Conservation (phyloP, 495 filamentous ascomycete species). For the Trichocladium antarcticum region DNA sequence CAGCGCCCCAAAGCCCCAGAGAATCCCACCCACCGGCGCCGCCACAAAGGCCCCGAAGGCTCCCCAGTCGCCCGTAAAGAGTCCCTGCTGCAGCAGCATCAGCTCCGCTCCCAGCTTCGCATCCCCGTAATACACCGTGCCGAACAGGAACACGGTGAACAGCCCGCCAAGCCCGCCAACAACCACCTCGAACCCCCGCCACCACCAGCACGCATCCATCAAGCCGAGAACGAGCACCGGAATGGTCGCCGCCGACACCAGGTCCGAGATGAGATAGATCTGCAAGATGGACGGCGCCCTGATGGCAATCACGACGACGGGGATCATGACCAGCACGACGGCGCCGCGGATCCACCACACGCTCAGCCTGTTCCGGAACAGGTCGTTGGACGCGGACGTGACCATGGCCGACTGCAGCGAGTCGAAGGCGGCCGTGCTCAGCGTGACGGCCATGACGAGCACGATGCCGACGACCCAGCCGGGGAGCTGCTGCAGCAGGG, state of each 20-base stretch:
- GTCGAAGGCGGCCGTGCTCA: slow-evolving; percentile 65
- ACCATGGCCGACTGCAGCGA: slow-evolving; percentile 67
- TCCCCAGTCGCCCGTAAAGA: slow-evolving; percentile 63
- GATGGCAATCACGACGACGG: slow-evolving; percentile 57
- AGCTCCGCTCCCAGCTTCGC: slow-evolving; percentile 52
- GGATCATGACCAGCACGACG: slow-evolving; percentile 58
- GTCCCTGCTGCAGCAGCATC: slow-evolving; percentile 54
- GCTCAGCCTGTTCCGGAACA: slow-evolving; percentile 65
- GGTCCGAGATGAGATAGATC: slow-evolving; percentile 67
- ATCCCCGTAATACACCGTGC: slow-evolving; percentile 56
- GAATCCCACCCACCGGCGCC: slow-evolving; percentile 57
- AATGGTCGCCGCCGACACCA: slow-evolving; percentile 58
- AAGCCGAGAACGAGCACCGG: slow-evolving; percentile 58
- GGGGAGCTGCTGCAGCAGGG: slow-evolving; percentile 56
- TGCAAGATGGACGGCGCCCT: slow-evolving; percentile 59
- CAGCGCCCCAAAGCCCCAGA: slow-evolving; percentile 55
- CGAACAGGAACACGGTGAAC: slow-evolving; percentile 64
- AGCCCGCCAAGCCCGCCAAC: slow-evolving; percentile 61
- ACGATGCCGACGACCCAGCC: slow-evolving; percentile 66
- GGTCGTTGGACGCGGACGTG: slow-evolving; percentile 59
- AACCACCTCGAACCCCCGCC: slow-evolving; percentile 64
- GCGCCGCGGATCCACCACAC: slow-evolving; percentile 55
- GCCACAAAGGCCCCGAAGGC: slow-evolving; percentile 70
- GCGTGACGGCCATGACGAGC: slow-evolving; percentile 60
- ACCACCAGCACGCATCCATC: slow-evolving; percentile 51